Base-by-base conservation (phyloP, 257 asterid species). In the Fraxinus anomala region DNA sequence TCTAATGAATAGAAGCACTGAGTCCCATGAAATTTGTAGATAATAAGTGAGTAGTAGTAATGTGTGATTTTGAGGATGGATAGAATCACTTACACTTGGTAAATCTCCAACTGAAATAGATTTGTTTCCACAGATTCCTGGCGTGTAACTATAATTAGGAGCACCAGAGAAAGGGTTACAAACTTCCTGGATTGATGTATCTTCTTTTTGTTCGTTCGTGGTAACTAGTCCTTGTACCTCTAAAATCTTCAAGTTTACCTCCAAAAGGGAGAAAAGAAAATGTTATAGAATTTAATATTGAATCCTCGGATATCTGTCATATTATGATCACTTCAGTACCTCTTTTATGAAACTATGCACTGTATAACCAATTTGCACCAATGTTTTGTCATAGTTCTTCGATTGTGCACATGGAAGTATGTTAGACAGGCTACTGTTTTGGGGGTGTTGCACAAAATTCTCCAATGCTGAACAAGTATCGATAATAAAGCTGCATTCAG, bases 131-230 rank as follows among this genome's bases (percentile, higher is more conserved):
- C 90, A 86, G 74, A 70, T 75, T 65, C 68, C 75, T 0, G 90
- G 91, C 14, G 82, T 75, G 76, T 82, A 88, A 70, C 80, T 78
- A 80, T 85, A 87, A 76, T 85, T 59, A 61, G 92, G 92, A 74
- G 91, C 86, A 69, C 76, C 78, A 3, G 89, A 72, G 68, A 88
- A 90, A 73, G 91, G 91, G 69, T 90, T 82, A 42, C 91, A 90
- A 47, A 90, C 51, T 79, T 82, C 80, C 8, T 68, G 70, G 51
- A 81, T 30, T 36, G 67, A 21, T 19, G 6, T 33, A 24, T 79
- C 80, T 9, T 68, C 85, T 16, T 79, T 54, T 0, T 36, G 83
- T 73, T 71, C 82, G 12, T 70, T 67, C 1, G 59, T 11, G 30
- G 49, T 78, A 30, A 85, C 34, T 13, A 80, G 83, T 79, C 79